Conservation (phyloP, 495 filamentous ascomycete species). For the Penicillium flavigenum region DNA sequence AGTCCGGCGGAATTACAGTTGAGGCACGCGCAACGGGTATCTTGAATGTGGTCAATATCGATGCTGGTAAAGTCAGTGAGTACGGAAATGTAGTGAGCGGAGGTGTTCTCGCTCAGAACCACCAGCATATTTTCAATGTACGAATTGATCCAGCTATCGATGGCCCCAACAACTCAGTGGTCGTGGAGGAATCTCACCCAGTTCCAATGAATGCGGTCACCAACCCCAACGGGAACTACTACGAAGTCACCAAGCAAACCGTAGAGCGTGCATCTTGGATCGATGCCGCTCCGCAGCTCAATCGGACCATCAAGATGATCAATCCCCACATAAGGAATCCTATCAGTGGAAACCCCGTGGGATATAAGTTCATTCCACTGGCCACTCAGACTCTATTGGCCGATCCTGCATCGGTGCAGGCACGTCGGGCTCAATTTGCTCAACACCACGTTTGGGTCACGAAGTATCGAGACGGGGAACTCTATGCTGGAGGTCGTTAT, state of each 20-base stretch:
- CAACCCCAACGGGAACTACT: constrained; percentile 84
- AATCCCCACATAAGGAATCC: constrained; percentile 67
- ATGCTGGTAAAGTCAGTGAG: constrained; percentile 53
- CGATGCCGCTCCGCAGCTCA: constrained; percentile 63
- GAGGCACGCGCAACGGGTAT: constrained; percentile 89
- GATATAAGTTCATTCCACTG: constrained; percentile 75
- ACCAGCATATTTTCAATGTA: constrained; percentile 92
- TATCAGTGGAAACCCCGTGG: constrained; percentile 73
- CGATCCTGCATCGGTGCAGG: constrained; percentile 69
- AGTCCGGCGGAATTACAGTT: constrained; percentile 75
- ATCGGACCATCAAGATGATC: constrained; percentile 80
- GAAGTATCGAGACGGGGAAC: constrained; percentile 71
- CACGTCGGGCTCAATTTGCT: constrained; percentile 78
- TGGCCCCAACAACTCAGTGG: constrained; percentile 67
- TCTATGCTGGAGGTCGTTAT: constrained; percentile 82
- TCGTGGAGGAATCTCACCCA: constrained; percentile 70
- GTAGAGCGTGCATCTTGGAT: constrained; percentile 63
- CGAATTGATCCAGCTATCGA: constrained; percentile 85
- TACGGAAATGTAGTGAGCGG: constrained; percentile 89
- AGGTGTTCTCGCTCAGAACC: constrained; percentile 76
- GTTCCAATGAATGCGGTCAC: constrained; percentile 66
- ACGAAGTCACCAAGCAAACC: constrained; percentile 60
- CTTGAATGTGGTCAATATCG: constrained; percentile 83
- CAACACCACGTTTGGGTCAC: constrained; percentile 87
- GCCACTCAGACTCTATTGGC: constrained; percentile 81